Conservation (phyloP, 306 rosid genomes). For the Gastrolobium bilobum region DNA sequence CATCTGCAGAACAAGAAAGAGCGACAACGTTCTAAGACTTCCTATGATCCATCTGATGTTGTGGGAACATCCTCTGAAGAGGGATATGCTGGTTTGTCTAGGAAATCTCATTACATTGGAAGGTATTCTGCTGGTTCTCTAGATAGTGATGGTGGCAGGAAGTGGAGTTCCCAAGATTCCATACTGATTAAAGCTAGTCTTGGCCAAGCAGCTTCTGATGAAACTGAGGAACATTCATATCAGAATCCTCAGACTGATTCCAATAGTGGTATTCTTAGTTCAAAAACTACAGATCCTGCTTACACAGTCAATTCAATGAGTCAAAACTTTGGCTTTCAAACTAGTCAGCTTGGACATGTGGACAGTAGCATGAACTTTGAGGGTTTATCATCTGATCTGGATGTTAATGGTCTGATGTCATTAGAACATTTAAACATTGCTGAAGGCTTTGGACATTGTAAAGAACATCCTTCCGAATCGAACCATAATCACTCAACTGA, state of each 20-base stretch:
- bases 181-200: slow-evolving; percentile 57
- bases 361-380: slow-evolving; percentile 67
- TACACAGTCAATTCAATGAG: slow-evolving; percentile 51
- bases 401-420: slow-evolving; percentile 65
- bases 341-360: slow-evolving; percentile 60
- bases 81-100: slow-evolving; percentile 76
- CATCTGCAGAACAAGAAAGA: slow-evolving; percentile 96
- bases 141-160: slow-evolving; percentile 85
- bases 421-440: slow-evolving; percentile 60
- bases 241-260: slow-evolving; percentile 70
- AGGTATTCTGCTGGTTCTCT: slow-evolving; percentile 92
- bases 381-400: slow-evolving; percentile 60
- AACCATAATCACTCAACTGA: slow-evolving; percentile 60
- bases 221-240: slow-evolving; percentile 63
- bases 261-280: slow-evolving; percentile 56
- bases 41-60: slow-evolving; percentile 88
- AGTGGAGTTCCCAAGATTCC: slow-evolving; percentile 94
- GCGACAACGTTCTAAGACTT: slow-evolving; percentile 82
- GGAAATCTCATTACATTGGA: slow-evolving; percentile 76
- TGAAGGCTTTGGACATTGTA: slow-evolving; percentile 61
- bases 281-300: slow-evolving; percentile 62
- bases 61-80: slow-evolving; percentile 97
- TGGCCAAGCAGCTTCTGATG: slow-evolving; percentile 77
- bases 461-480: slow-evolving; percentile 63
- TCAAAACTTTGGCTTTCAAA: slow-evolving; percentile 67